Percentiles rank a stretch among this genome's conserved stretches.
phyloP scores from a whole-genome alignment of 2,329 filamentous ascomycete genomes.

The Purpureocillium lavendulum region DNA sequence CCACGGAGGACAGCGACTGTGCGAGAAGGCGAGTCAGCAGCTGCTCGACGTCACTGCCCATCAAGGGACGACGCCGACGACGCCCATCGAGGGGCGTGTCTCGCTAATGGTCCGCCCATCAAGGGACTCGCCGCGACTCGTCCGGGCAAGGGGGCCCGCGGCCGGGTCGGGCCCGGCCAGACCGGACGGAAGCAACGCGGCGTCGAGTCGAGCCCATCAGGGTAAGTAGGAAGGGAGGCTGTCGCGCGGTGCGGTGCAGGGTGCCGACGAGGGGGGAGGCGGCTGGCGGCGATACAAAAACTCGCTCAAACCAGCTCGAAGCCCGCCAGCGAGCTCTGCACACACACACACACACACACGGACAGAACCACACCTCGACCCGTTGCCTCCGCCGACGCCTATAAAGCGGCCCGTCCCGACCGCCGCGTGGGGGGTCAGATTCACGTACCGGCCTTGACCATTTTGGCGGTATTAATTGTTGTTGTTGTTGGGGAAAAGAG shows the following conservation, averaged over 20 bases:
- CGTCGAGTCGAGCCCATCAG: conserved; percentile 28
- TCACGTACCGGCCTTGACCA: conserved; percentile 95
- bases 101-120: too few relatives aligned
- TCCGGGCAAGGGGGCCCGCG: too few relatives aligned
- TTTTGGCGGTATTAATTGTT: conserved; percentile 56
- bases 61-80: too few relatives aligned
- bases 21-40: conserved; percentile 8
- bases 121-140: conserved; percentile 17
- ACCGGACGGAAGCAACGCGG: background rate
- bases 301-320: conserved; percentile 52
- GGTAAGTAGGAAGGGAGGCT: conserved; percentile 32
- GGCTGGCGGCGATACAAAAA: conserved; percentile 25
- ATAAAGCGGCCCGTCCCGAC: conserved; percentile 15
- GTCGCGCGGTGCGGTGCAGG: conserved; percentile 10
- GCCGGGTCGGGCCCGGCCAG: too few relatives aligned
- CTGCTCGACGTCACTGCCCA: too few relatives aligned
- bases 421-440: too few relatives aligned
- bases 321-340: too few relatives aligned
- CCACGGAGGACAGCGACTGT: conserved; percentile 93
- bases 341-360: conserved; percentile 8
- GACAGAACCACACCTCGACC: conserved; percentile 6
- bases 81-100: too few relatives aligned
- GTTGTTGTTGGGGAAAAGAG: background rate
- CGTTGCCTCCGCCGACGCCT: conserved; percentile 8
- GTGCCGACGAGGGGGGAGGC: background rate